Conservation (phyloP, 441 rosid species). For the Adansonia gregorii region DNA sequence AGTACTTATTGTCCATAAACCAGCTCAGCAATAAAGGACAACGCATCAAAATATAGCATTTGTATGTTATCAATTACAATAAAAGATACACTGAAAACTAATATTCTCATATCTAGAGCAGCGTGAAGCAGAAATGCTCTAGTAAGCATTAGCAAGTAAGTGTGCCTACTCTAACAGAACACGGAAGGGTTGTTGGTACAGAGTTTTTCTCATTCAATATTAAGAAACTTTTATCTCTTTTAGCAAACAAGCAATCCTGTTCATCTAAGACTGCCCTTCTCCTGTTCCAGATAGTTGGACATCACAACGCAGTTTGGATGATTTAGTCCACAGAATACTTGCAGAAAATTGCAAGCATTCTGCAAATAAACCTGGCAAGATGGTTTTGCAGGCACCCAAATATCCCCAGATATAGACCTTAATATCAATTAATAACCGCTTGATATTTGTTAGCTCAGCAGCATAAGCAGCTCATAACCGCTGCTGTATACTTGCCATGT, state of each 20-base stretch:
- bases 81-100: background rate
- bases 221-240: background rate
- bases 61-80: background rate
- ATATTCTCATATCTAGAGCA: background rate
- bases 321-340: background rate
- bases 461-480: constrained; percentile 3
- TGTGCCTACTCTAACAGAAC: background rate
- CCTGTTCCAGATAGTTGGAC: constrained; percentile 20
- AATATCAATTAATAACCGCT: background rate
- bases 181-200: background rate
- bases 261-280: background rate
- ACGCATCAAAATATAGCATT: background rate
- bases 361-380: background rate
- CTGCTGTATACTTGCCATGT: background rate
- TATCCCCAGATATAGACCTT: background rate
- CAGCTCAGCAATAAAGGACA: background rate
- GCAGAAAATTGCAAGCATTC: background rate
- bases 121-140: no score
- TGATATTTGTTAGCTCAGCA: background rate
- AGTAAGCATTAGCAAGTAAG: no score
- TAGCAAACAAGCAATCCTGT: constrained; percentile 13
- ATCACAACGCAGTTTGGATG: background rate
- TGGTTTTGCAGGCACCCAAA: constrained; percentile 2
- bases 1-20: background rate
- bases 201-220: background rate